Evolutionary conservation across 1,139 yeast genomes (phyloP).

Genomic region (Debaryomyces robertsiae): DNA sequence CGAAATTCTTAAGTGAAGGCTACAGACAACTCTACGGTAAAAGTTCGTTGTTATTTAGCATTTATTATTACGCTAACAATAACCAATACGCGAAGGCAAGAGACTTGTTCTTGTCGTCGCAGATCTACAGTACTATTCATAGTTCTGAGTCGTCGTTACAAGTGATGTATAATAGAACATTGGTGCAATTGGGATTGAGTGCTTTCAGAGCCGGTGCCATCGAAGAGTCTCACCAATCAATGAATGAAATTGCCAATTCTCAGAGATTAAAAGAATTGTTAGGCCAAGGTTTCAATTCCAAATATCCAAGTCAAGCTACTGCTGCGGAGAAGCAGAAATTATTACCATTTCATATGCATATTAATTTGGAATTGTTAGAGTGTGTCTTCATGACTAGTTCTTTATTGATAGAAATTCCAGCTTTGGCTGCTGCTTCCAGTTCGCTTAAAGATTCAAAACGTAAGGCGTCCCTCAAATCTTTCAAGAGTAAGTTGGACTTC

Average conservation of each 20-base stretch:
- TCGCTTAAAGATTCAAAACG: constrained; percentile 56
- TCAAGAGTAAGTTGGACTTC: constrained; percentile 89
- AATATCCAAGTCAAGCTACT: constrained; percentile 57
- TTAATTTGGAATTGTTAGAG: constrained; percentile 92
- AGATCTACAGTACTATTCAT: constrained; percentile 79
- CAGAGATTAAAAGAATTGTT: constrained; percentile 87
- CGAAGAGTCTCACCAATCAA: constrained; percentile 82
- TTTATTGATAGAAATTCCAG: constrained; percentile 88
- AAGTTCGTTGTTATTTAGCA: constrained; percentile 81
- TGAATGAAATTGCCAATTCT: constrained; percentile 87
- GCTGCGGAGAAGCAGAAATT: constrained; percentile 76
- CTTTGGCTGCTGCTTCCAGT: constrained; percentile 56
- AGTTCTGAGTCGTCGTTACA: constrained; percentile 84
- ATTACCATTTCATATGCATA: constrained; percentile 98
- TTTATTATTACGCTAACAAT: constrained; percentile 89
- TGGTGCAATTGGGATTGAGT: constrained; percentile 93
- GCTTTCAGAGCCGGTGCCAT: constrained; percentile 92
- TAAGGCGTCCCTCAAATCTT: constrained; percentile 74
- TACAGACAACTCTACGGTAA: constrained; percentile 70
- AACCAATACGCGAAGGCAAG: constrained; percentile 82
- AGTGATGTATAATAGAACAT: constrained; percentile 90
- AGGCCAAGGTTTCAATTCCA: constrained; percentile 88
- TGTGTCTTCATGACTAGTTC: constrained; percentile 92
- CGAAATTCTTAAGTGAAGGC: constrained; percentile 67
- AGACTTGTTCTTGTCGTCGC: constrained; percentile 83